Conservation (phyloP, 163 green algal species). For the Scenedesmus sp. region DNA sequence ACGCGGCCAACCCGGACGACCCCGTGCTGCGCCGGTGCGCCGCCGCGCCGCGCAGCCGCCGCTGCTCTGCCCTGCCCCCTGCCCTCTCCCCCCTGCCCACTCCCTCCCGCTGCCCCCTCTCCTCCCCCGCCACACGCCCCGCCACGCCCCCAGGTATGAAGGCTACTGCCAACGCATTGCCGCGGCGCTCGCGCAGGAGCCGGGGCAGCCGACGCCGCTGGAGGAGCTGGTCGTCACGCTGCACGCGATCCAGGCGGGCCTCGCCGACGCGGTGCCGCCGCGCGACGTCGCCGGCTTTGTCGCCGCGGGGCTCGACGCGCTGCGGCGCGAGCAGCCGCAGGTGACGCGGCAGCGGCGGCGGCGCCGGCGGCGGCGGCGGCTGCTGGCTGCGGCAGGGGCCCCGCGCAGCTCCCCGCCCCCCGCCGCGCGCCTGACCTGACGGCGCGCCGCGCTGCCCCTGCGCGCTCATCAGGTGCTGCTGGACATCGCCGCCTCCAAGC, state of each 20-base stretch:
- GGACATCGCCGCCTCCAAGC: conserved; percentile 20
- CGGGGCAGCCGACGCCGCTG: conserved; percentile 52
- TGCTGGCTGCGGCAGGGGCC: too few species aligned
- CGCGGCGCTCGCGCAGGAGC: conserved; percentile 62
- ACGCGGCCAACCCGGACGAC: conserved; percentile 37
- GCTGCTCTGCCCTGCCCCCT: background rate
- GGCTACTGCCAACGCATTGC: conserved; percentile 38
- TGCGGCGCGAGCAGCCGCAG: conserved; percentile 1
- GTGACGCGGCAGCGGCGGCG: too few species aligned
- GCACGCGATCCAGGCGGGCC: conserved; percentile 64
- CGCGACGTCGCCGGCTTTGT: conserved; percentile 45
- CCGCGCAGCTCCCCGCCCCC: too few species aligned
- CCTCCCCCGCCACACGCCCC: too few species aligned
- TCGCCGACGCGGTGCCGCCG: conserved; percentile 52
- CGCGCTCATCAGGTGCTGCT: conserved; percentile 34
- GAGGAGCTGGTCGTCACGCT: conserved; percentile 72
- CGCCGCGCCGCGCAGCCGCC: background rate
- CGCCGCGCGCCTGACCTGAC: too few species aligned
- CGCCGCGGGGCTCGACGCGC: background rate
- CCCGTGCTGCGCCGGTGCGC: conserved; percentile 17
- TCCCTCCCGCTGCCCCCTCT: too few species aligned
- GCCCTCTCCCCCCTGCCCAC: too few species aligned
- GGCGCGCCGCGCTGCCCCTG: too few species aligned
- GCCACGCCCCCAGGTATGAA: conserved; percentile 30
- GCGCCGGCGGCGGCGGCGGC: too few species aligned